Evolutionary conservation across 2,329 filamentous ascomycete genomes (phyloP).

Genomic region (Zymoseptoria brevis): DNA sequence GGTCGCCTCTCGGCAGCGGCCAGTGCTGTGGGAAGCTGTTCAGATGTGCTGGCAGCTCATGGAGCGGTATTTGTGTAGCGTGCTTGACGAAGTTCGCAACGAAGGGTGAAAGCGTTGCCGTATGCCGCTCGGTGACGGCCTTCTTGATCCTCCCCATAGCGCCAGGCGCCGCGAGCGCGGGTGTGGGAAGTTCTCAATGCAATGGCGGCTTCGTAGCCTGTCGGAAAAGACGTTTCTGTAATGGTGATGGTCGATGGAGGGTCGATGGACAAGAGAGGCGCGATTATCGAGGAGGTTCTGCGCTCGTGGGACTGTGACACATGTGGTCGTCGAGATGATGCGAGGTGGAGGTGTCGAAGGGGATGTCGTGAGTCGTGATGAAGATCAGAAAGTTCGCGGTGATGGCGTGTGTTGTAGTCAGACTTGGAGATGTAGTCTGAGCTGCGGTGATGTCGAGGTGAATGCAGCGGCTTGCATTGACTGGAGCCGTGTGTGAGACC

Average conservation of each 20-base stretch:
- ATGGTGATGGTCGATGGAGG: background rate
- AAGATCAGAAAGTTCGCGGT: background rate
- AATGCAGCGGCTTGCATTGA: background rate
- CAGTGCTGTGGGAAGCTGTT: slow-evolving; percentile 76
- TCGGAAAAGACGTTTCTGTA: background rate
- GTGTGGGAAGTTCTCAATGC: slow-evolving; percentile 6
- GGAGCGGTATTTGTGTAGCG: slow-evolving; percentile 61
- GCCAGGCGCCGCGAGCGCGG: slow-evolving; percentile 21
- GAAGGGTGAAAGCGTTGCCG: slow-evolving; percentile 66
- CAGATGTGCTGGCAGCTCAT: slow-evolving; percentile 69
- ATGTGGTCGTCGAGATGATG: slow-evolving; percentile 1
- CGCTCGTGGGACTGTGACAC: background rate
- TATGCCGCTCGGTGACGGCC: slow-evolving; percentile 46
- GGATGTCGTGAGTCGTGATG: background rate
- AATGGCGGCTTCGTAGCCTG: slow-evolving; percentile 4
- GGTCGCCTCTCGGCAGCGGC: slow-evolving; percentile 90
- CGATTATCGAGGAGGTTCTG: background rate
- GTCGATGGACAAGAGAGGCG: background rate
- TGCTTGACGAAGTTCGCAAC: slow-evolving; percentile 70
- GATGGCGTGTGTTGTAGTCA: background rate
- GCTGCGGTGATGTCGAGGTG: background rate
- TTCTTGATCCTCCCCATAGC: slow-evolving; percentile 50
- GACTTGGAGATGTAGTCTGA: background rate
- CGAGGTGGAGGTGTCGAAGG: background rate
- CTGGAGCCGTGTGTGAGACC: background rate